These are phyloP conservation scores for Serendipita vermifera DNA, from an alignment of 768 basidiomycete species.

Conservation along the genomic window DNA sequence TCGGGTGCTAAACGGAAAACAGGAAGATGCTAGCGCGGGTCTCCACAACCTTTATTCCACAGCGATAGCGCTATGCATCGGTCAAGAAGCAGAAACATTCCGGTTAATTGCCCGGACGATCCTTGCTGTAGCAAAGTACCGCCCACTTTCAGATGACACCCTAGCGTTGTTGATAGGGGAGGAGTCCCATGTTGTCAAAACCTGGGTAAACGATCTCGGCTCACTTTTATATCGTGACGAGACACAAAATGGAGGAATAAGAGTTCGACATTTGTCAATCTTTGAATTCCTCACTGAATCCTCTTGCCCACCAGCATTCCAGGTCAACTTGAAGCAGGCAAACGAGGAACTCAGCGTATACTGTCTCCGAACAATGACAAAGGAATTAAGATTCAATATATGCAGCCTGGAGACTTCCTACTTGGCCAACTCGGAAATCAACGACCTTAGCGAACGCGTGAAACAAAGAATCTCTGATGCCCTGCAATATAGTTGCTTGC, in stretches of 20 bases:
- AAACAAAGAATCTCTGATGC: not conserved
- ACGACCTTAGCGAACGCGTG: not conserved
- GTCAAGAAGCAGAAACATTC: not conserved
- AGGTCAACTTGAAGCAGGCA: not conserved
- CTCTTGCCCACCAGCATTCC: not conserved
- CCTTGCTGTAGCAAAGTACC: not conserved
- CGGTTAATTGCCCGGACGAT: not conserved
- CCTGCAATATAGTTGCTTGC: constrained; percentile 5
- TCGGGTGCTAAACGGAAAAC: too few relatives aligned
- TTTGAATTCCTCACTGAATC: not conserved
- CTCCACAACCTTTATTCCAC: not conserved
- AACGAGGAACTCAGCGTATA: not conserved
- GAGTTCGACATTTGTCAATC: not conserved
- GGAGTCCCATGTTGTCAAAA: not conserved
- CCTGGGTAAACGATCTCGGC: not conserved
- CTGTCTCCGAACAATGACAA: not conserved
- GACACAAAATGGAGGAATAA: not conserved
- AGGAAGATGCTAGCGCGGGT: too few relatives aligned
- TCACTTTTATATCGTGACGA: not conserved
- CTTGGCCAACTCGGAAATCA: not conserved
- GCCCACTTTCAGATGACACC: not conserved
- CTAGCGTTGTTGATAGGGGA: not conserved
- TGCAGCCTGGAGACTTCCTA: constrained; percentile 3
- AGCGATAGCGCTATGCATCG: not conserved
- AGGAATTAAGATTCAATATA: constrained; percentile 11